These are phyloP conservation scores for Phyllosticta ampelicida DNA, from an alignment of 2,329 filamentous ascomycete species.

Conservation along the genomic window DNA sequence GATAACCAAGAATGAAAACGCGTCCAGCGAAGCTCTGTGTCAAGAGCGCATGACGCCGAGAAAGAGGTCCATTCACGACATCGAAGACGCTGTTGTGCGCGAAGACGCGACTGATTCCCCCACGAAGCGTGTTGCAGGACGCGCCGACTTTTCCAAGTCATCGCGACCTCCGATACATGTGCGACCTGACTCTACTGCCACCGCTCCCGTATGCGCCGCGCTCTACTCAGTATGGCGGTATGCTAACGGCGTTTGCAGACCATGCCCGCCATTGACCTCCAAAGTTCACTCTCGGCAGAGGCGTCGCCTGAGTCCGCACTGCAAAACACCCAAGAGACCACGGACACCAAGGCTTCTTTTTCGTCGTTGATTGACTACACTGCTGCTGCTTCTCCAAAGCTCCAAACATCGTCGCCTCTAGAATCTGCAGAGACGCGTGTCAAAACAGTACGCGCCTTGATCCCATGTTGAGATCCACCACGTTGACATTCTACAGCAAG, in stretches of 20 bases:
- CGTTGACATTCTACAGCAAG: slow-evolving; percentile 37
- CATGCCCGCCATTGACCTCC: slow-evolving; percentile 13
- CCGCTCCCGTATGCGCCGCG: not conserved
- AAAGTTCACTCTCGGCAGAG: slow-evolving; percentile 22
- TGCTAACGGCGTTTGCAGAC: slow-evolving; percentile 3
- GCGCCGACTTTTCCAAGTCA: not conserved
- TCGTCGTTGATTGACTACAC: slow-evolving; percentile 39
- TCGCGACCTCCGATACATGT: not conserved
- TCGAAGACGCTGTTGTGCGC: slow-evolving; percentile 18
- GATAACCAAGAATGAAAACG: slow-evolving; percentile 22
- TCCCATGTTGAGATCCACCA: not conserved
- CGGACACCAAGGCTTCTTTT: slow-evolving; percentile 31
- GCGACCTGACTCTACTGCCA: not conserved
- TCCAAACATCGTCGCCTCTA: slow-evolving; percentile 4
- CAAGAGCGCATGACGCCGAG: slow-evolving; percentile 15
- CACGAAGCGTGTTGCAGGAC: slow-evolving; percentile 4
- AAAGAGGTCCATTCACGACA: slow-evolving; percentile 27
- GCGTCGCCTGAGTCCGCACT: slow-evolving; percentile 21
- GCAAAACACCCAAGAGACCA: slow-evolving; percentile 18
- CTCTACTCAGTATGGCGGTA: not conserved
- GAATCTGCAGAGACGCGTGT: not conserved
- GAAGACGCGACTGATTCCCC: slow-evolving; percentile 12
- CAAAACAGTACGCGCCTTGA: slow-evolving; percentile 3
- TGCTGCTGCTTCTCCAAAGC: slow-evolving; percentile 2
- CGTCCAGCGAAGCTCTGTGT: not conserved